phyloP scores from a whole-genome alignment of 805 yeast genomes.

The Hanseniaspora osmophila region DNA sequence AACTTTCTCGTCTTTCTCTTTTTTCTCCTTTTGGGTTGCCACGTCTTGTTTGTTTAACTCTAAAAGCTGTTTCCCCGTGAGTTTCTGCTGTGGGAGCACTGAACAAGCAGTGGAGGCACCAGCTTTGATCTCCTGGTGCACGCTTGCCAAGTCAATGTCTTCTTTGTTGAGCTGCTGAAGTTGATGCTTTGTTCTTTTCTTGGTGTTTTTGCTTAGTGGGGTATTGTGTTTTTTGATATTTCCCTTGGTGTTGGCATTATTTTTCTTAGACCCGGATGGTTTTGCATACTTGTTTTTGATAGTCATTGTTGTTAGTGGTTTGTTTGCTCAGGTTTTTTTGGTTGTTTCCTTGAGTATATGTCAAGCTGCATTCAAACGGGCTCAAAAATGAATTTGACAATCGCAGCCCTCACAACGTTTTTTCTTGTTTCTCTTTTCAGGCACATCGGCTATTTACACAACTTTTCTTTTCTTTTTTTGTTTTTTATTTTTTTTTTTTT shows the following conservation, averaged over 20 bases:
- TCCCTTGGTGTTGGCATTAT: background rate
- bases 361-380: no score
- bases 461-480: background rate
- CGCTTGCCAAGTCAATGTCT: constrained; percentile 6
- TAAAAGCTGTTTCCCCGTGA: background rate
- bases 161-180: constrained; percentile 14
- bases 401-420: background rate
- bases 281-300: constrained; percentile 5
- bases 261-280: background rate
- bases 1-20: constrained; percentile 15
- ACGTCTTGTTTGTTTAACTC: constrained; percentile 15
- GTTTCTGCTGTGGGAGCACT: constrained; percentile 1
- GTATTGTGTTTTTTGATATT: background rate
- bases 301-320: background rate
- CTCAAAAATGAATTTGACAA: no score
- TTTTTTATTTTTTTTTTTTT: background rate
- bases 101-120: background rate
- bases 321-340: background rate
- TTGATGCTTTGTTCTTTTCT: constrained; percentile 16
- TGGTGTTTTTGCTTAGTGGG: constrained; percentile 4
- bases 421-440: background rate
- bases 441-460: background rate
- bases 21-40: constrained; percentile 14
- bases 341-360: no score
- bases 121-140: constrained; percentile 5